Evolutionary conservation across 306 rosid genomes (phyloP).

Genomic region (Vachellia pachyceras): DNA sequence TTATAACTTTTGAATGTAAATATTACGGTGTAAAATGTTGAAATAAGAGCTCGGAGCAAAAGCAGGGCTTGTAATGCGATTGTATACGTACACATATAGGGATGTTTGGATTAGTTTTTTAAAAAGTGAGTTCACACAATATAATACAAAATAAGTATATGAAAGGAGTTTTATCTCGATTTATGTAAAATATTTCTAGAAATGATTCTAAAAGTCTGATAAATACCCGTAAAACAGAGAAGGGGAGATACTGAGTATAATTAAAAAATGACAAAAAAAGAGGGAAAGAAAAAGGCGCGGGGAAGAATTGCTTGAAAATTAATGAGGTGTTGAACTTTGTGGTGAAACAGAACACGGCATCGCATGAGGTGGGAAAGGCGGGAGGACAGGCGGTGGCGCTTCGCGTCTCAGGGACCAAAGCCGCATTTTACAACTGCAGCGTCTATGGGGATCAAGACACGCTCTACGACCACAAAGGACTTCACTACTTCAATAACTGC

Average conservation of each 20-base stretch:
- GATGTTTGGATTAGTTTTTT: too few species aligned
- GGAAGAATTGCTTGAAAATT: background rate
- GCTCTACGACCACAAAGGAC: slow-evolving; percentile 73
- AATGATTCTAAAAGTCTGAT: too few species aligned
- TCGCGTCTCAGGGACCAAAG: slow-evolving; percentile 67
- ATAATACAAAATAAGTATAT: too few species aligned
- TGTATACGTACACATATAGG: background rate
- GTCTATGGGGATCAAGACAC: slow-evolving; percentile 79
- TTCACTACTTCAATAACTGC: slow-evolving; percentile 74
- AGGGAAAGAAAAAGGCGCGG: background rate
- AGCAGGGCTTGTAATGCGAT: background rate
- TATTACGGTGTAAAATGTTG: background rate
- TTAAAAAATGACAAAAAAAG: background rate
- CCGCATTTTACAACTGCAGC: slow-evolving; percentile 69
- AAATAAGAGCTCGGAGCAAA: background rate
- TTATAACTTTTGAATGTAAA: too few species aligned
- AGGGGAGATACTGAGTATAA: background rate
- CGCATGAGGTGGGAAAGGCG: slow-evolving; percentile 45
- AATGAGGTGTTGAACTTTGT: background rate
- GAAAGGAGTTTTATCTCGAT: too few species aligned
- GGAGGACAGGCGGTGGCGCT: slow-evolving; percentile 74
- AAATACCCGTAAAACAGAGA: too few species aligned
- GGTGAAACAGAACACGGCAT: slow-evolving; percentile 61
- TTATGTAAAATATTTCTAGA: too few species aligned
- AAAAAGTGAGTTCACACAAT: too few species aligned